Evolutionary conservation across 2,329 filamentous ascomycete genomes (phyloP).

Genomic region (Biscogniauxia mediterranea): DNA sequence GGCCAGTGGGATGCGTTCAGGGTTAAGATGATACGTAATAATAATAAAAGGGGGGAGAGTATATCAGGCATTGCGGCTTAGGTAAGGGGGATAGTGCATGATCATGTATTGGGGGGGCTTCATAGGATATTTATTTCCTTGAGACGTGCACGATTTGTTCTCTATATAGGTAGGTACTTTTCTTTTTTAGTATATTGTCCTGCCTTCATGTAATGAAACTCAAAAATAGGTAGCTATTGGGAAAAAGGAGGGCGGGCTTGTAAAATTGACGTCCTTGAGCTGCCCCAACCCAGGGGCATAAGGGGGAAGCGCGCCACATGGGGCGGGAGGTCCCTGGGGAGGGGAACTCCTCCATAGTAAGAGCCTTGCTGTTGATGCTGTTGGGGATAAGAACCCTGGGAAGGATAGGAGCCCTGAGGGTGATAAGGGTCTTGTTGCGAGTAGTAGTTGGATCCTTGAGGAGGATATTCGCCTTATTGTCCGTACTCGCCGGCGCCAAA

Average conservation of each 20-base stretch:
- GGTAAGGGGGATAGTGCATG: too few relatives aligned
- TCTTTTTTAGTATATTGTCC: background rate
- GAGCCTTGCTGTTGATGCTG: constrained; percentile 5
- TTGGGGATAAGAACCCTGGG: background rate
- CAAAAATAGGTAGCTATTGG: background rate
- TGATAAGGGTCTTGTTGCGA: too few relatives aligned
- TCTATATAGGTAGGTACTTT: too few relatives aligned
- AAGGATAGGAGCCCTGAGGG: background rate
- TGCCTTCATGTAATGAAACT: background rate
- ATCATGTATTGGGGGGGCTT: too few relatives aligned
- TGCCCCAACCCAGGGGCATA: constrained; percentile 13
- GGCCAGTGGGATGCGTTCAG: too few relatives aligned
- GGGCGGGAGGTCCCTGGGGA: constrained; percentile 7
- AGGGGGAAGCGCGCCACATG: constrained; percentile 13
- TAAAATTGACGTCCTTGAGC: background rate
- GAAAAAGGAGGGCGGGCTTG: background rate
- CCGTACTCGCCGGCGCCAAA: background rate
- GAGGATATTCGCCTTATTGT: background rate
- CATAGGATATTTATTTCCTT: too few relatives aligned
- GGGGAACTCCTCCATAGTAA: constrained; percentile 3
- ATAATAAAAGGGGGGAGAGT: too few relatives aligned
- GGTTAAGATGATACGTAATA: too few relatives aligned
- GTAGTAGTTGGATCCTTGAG: background rate
- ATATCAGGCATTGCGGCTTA: too few relatives aligned
- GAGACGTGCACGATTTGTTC: too few relatives aligned